Base-by-base conservation (phyloP, 2,329 filamentous ascomycete genomes). In the Cytospora piceicola region DNA sequence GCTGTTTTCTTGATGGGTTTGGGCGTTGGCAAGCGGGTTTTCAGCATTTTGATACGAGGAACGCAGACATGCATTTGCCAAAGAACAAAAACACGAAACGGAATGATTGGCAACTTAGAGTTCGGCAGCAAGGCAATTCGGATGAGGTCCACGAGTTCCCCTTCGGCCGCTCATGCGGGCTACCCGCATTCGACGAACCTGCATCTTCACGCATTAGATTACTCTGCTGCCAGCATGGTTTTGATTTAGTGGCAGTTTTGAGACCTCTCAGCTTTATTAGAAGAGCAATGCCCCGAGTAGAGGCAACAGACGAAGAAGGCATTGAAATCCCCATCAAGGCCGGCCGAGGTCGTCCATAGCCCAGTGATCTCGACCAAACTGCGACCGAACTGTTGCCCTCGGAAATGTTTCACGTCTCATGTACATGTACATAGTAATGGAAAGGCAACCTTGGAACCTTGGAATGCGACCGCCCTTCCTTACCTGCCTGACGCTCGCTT, bases 11-110 rank as follows among this genome's bases (percentile, higher is more conserved):
- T n/a, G 29, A 57, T 39, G 36, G 32, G 14, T 32, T 20, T 34
- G 29, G 53, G 53, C 42, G 42, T 58, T 58, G 55, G 42, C 32
- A 51, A 30, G 22, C 24, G 56, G 63, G n/a, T n/a, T 52, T 57
- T 68, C 49, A 63, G 66, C 42, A 68, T 20, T 32, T 3, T 30
- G 51, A 53, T 22, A 61, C 39, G 36, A 32, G 57, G 36, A 29
- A 39, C 34, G 30, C 39, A 42, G 49, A 42, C 54, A 66, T 54
- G 32, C 32, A 53, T 49, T 49, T 34, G 20, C 27, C 34, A 15
- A 36, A 36, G 4, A 36, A 36, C 32, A 42, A 29, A 24, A 30
- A 55, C 29, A 57, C 42, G 34, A 36, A 49, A 36, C 51, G 49
- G 30, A 39, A 39, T 20, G 53, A 30, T 52, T 27, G 24, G 36